Evolutionary conservation across 306 rosid species (phyloP).

Genomic region (Sindora glabra): DNA sequence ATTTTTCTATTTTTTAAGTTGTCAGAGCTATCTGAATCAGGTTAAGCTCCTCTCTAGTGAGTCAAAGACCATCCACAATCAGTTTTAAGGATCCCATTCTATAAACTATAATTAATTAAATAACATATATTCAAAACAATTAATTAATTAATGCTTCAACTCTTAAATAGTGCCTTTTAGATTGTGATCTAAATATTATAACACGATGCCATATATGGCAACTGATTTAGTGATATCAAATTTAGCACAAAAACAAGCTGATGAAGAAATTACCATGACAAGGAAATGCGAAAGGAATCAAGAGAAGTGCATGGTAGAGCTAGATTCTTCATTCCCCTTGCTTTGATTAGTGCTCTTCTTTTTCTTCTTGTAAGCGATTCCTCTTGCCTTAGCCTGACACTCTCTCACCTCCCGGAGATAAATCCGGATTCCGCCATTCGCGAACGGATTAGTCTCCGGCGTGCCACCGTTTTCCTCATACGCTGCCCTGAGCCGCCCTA

Average conservation of each 20-base stretch:
- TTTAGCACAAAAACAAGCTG: background rate
- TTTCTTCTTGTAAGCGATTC: conserved; percentile 93
- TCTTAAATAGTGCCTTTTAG: background rate
- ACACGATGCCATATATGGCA: background rate
- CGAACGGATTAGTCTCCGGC: conserved; percentile 74
- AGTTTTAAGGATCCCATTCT: no score
- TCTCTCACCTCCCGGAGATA: conserved; percentile 85
- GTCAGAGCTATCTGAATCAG: no score
- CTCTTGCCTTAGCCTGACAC: conserved; percentile 91
- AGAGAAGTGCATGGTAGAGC: conserved; percentile 40
- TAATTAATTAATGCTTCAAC: background rate
- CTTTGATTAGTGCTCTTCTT: conserved; percentile 50
- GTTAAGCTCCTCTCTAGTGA: no score
- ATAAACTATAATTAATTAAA: no score
- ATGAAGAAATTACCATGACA: conserved; percentile 26
- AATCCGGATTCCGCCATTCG: conserved; percentile 68
- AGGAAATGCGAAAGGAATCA: conserved; percentile 21
- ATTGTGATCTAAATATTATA: background rate
- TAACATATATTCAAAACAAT: background rate
- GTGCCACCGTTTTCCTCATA: conserved; percentile 91
- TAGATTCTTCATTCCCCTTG: conserved; percentile 40
- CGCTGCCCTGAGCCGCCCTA: conserved; percentile 93
- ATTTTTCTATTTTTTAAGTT: no score
- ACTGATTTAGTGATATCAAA: background rate
- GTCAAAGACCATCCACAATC: no score